Evolutionary conservation across 2,329 filamentous ascomycete genomes (phyloP).

Genomic region (Colletotrichum lentis): DNA sequence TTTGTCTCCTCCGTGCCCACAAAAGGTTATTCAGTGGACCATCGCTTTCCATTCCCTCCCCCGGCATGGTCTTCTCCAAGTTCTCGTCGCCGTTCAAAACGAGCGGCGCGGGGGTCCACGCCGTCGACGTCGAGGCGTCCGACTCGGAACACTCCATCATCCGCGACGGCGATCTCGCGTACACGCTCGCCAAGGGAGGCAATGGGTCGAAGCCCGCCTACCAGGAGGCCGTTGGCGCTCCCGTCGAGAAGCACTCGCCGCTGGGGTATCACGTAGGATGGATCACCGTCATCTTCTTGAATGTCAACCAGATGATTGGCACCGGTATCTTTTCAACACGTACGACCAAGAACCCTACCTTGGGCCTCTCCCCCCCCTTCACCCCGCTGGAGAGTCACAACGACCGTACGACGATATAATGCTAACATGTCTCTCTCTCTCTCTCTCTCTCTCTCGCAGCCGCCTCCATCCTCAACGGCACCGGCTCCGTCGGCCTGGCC

Average conservation of each 20-base stretch:
- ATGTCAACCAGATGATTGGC: slow-evolving; percentile 69
- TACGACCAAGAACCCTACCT: slow-evolving; percentile 47
- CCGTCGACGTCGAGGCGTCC: slow-evolving; percentile 32
- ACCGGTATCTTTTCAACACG: slow-evolving; percentile 71
- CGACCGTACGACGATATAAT: background rate
- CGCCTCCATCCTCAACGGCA: slow-evolving; percentile 62
- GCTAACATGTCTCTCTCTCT: slow-evolving; percentile 23
- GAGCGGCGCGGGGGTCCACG: background rate
- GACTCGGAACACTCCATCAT: slow-evolving; percentile 43
- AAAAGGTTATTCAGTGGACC: slow-evolving; percentile 9
- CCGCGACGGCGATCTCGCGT: slow-evolving; percentile 53
- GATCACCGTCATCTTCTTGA: slow-evolving; percentile 66
- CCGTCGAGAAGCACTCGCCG: slow-evolving; percentile 65
- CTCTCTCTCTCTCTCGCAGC: slow-evolving; percentile 50
- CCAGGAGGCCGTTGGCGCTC: slow-evolving; percentile 69
- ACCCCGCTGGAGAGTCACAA: no score
- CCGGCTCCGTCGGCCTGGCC: slow-evolving; percentile 68
- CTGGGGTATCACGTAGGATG: slow-evolving; percentile 67
- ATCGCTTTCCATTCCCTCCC: no score
- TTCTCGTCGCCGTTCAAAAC: slow-evolving; percentile 9
- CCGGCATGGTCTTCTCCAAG: slow-evolving; percentile 24
- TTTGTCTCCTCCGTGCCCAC: background rate
- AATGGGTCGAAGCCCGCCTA: slow-evolving; percentile 62
- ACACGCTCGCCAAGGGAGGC: slow-evolving; percentile 52
- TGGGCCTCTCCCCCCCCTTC: no score